Conservation (phyloP, 2,329 filamentous ascomycete genomes). For the Aspergillus glaucus region DNA sequence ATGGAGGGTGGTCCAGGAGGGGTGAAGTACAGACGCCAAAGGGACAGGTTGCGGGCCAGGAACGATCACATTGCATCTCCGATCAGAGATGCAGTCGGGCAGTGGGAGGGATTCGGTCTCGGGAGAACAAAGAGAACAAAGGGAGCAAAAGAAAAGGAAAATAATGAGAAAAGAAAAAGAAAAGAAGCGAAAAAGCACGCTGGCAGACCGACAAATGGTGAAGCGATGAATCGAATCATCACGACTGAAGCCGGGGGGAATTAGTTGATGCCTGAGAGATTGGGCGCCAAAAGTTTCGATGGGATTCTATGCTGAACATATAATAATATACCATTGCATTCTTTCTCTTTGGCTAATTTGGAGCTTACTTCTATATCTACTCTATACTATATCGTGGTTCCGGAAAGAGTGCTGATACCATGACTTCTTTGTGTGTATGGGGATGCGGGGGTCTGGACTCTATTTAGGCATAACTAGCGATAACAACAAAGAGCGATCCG, state of each 20-base stretch:
- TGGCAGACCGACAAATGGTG: background rate
- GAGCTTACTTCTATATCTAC: no score
- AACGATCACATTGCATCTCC: slow-evolving; percentile 28
- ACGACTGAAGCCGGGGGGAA: background rate
- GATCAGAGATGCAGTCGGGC: background rate
- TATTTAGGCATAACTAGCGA: no score
- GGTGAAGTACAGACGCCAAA: slow-evolving; percentile 2
- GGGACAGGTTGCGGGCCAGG: slow-evolving; percentile 14
- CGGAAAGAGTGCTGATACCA: no score
- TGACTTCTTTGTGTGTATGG: no score
- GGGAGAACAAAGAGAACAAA: background rate
- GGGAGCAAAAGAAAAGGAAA: background rate
- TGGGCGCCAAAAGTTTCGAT: background rate
- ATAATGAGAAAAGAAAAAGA: background rate
- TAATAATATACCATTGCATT: no score
- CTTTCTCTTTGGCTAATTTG: no score
- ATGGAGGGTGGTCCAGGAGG: background rate
- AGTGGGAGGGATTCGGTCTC: background rate
- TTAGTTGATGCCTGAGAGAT: background rate
- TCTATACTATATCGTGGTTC: no score
- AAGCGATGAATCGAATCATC: background rate
- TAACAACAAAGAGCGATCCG: no score
- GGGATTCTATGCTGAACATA: background rate
- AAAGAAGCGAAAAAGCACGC: background rate
- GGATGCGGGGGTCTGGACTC: no score